Base-by-base conservation (phyloP, 139 green algal species). In the Axilococcus clingmanii region DNA sequence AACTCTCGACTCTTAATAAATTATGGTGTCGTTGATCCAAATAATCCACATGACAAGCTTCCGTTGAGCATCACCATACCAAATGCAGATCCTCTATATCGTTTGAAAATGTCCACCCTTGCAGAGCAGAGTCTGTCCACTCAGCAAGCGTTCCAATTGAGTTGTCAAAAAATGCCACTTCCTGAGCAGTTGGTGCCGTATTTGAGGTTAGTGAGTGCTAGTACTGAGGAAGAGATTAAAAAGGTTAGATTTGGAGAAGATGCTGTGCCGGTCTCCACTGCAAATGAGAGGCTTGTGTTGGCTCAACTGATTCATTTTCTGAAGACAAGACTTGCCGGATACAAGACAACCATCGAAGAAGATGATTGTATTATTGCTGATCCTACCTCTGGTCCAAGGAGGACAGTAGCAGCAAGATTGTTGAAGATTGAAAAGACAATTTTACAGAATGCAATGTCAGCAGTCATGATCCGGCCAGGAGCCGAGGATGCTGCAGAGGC, bases 1-100 rank as follows among this genome's bases (percentile, higher is more conserved):
- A 97, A 97, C 75, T 63, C 31, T 28, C 51, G 69, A 1, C 63
- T 93, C 35, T 59, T 91, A 25, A 51, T 91, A 22, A 90, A 91
- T 44, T 82, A 85, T 30, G 75, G 61, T 29, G 62, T 76, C 19
- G 62, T 78, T 55, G 64, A 72, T 42, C 84, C 91, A 19, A 22
- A 38, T 38, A 81, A 81, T 48, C 68, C 72, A 3, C 59, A 76
- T 30, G 72, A 72, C 50, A 59, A 55, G 44, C 56, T 72, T 23
- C 57, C 50, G 3, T 56, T 72, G 17, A 42, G 35, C 15, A 67
- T 65, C 40, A 77, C 58, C 22, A 72, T 80, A 50, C 65, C 78
- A 19, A 67, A 48, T 34, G 59, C 57, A 2, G 87, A 95, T 60
- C 84, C 84, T 3, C 70, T 94, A 22, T 96, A 81, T 74, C 69